A percentile compares a stretch with the other conserved stretches of the same genome.
These are phyloP conservation scores for Trichophyton equinum DNA, from an alignment of 2,329 filamentous ascomycete genomes.

Conservation along the genomic window DNA sequence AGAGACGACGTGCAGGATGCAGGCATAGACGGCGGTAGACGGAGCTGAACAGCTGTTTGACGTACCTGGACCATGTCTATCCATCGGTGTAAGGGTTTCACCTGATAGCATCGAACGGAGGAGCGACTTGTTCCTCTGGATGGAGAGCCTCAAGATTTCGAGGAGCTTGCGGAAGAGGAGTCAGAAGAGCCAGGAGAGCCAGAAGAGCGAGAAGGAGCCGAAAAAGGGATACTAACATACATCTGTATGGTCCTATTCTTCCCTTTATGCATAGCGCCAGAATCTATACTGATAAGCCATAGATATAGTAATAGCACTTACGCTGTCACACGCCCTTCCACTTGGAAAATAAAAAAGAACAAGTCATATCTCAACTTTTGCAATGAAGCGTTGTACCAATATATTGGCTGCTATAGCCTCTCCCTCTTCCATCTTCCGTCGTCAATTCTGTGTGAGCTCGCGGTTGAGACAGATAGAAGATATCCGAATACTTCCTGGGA, in stretches of 20 bases:
- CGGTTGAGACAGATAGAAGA: constrained; percentile 32
- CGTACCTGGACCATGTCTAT: neutral
- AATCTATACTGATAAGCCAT: neutral
- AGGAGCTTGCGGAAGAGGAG: too few species aligned
- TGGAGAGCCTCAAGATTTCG: neutral
- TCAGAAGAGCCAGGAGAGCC: neutral
- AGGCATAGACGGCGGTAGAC: neutral
- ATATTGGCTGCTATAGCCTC: neutral
- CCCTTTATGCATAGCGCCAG: neutral
- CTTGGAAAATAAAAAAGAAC: neutral
- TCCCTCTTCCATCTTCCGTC: constrained; percentile 7
- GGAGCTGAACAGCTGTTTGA: neutral
- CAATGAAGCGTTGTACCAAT: neutral
- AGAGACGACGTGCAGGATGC: too few species aligned
- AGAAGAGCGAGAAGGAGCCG: neutral
- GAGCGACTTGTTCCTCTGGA: neutral
- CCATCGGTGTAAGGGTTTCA: neutral
- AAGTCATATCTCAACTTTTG: neutral
- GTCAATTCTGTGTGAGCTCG: constrained; percentile 34
- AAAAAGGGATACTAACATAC: neutral
- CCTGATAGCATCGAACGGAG: neutral
- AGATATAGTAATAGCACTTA: neutral
- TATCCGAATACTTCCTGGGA: constrained; percentile 33
- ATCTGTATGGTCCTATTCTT: neutral
- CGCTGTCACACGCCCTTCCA: neutral